phyloP scores from a whole-genome alignment of 352 stramenopile genomes.

The Phytopythium oedochilum region DNA sequence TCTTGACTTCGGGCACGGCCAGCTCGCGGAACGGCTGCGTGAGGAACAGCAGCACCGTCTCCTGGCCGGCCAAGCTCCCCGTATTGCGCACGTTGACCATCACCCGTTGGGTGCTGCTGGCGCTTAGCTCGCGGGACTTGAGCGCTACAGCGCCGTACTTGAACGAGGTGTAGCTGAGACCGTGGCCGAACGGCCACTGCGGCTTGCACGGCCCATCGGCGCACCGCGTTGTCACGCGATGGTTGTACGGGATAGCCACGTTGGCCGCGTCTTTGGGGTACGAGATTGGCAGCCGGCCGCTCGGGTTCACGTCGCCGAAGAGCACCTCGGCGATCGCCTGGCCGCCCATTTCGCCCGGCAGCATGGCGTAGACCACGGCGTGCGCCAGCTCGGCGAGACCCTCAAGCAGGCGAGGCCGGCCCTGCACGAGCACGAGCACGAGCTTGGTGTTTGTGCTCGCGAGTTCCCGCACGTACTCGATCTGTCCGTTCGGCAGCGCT shows the following conservation, averaged over 20 bases:
- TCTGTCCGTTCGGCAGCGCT: slow-evolving; percentile 57
- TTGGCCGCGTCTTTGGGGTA: slow-evolving; percentile 63
- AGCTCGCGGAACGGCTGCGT: slow-evolving; percentile 52
- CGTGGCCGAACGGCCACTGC: slow-evolving; percentile 60
- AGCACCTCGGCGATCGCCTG: slow-evolving; percentile 83
- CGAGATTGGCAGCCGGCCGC: slow-evolving; percentile 69
- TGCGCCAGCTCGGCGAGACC: slow-evolving; percentile 49
- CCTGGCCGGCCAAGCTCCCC: slow-evolving; percentile 45
- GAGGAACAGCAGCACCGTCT: slow-evolving; percentile 77
- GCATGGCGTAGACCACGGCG: slow-evolving; percentile 74
- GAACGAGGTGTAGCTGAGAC: slow-evolving; percentile 69
- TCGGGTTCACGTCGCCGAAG: slow-evolving; percentile 73
- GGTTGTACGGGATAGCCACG: slow-evolving; percentile 67
- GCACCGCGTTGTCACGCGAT: slow-evolving; percentile 48
- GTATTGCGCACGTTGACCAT: slow-evolving; percentile 65
- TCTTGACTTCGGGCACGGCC: slow-evolving; percentile 70
- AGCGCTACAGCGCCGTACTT: slow-evolving; percentile 38
- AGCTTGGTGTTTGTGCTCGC: slow-evolving; percentile 69
- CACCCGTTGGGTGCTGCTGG: slow-evolving; percentile 20
- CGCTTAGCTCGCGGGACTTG: slow-evolving; percentile 16
- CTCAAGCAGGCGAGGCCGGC: slow-evolving; percentile 69
- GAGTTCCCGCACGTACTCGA: slow-evolving; percentile 78
- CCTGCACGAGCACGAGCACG: slow-evolving; percentile 74
- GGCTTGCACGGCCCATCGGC: slow-evolving; percentile 37
- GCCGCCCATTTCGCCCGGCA: slow-evolving; percentile 76